Base-by-base conservation (phyloP, 306 rosid genomes). In the Rubus idaeus region DNA sequence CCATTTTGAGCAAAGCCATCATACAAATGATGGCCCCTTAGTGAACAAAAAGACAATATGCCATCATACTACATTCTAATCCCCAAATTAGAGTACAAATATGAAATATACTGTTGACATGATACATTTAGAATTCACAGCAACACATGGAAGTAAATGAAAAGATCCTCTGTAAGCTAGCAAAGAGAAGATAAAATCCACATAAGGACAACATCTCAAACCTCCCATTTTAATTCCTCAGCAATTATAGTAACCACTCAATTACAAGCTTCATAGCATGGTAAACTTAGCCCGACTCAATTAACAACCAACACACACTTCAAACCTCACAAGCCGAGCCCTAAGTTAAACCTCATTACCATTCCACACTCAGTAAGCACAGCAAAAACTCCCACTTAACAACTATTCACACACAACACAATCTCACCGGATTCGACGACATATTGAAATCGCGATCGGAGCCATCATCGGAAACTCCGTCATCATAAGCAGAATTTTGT, bases 401-500 rank as follows among this genome's bases (percentile, higher is more conserved):
- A 6, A 8, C 46, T 41, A 23, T 56, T 47, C 30, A 39, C 26
- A 30, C 61, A 66, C 8, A 51, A 10, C 3, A 72, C 18, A 61
- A 72, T 60, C 88, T 78, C 76, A 94, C 96, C 78, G 76, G 70
- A 42, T 64, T 68, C 9, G 83, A 77, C 8, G 84, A 77, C 18
- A 74, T 71, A 44, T 91, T 85, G 7, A 84, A 66, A 70, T 90
- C 89, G 69, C 77, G 86, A 79, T 82, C 83, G 68, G 90, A 87
- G 8, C 84, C 87, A 11, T 87, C 87, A 74, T 81, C 90, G 11
- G 86, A 84, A 82, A 81, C 57, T 23, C 13, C 80, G 72, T 85
- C 93, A 77, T 82, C 88, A 39, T 51, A 87, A 45, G 94, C 89
- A 60, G 92, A 86, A 68, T 78, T 83, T 66, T 20, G 80, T 67